Conservation (phyloP, 495 filamentous ascomycete genomes). For the Hypomontagnella monticulosa region DNA sequence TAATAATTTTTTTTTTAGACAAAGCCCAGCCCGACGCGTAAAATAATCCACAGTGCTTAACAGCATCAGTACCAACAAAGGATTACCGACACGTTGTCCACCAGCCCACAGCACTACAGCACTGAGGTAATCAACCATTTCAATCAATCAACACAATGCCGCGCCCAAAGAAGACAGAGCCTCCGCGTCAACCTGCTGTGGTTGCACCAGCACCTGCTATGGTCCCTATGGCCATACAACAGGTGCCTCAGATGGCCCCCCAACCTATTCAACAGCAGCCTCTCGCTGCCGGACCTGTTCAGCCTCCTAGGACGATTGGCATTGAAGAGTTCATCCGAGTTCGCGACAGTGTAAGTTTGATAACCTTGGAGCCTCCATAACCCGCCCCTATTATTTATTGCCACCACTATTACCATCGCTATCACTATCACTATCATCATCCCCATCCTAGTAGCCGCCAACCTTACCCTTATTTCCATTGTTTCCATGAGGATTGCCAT, state of each 20-base stretch:
- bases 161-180: slow-evolving; percentile 59
- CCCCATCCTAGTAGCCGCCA: too few species aligned
- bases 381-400: background rate
- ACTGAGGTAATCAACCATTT: background rate
- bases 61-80: background rate
- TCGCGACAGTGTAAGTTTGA: slow-evolving; percentile 59
- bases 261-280: slow-evolving; percentile 45
- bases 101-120: too few species aligned
- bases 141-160: slow-evolving; percentile 49
- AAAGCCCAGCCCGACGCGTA: slow-evolving; percentile 1
- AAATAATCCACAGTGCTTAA: background rate
- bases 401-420: background rate
- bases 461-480: too few species aligned
- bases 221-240: slow-evolving; percentile 45
- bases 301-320: slow-evolving; percentile 54
- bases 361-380: slow-evolving; percentile 28
- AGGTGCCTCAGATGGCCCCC: slow-evolving; percentile 34
- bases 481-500: too few species aligned
- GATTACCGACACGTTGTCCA: too few species aligned
- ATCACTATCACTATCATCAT: background rate
- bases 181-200: slow-evolving; percentile 51
- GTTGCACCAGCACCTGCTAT: slow-evolving; percentile 45
- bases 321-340: slow-evolving; percentile 60
- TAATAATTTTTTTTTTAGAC: background rate
- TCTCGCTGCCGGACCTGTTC: slow-evolving; percentile 38